phyloP scores from a whole-genome alignment of 2,329 filamentous ascomycete species.

The Neoascochyta sp. region DNA sequence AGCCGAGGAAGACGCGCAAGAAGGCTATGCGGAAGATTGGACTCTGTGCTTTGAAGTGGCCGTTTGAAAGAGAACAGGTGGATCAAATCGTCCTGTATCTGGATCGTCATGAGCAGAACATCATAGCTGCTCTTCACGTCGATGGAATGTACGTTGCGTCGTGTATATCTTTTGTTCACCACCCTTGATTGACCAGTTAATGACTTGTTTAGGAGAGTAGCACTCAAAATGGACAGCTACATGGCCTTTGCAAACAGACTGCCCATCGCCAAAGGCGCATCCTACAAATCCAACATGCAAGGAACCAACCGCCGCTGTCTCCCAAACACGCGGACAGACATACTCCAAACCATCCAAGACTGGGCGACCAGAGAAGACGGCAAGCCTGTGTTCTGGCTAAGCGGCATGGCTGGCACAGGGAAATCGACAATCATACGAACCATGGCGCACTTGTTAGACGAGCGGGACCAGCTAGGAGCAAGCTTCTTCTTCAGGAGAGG shows the following conservation, averaged over 20 bases:
- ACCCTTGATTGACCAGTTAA: too few species aligned
- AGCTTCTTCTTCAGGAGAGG: conserved; percentile 14
- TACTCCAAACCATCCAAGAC: too few species aligned
- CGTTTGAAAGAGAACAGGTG: conserved; percentile 38
- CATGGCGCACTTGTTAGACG: conserved; percentile 11
- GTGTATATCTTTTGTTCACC: too few species aligned
- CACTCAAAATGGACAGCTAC: too few species aligned
- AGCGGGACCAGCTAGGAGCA: conserved; percentile 3
- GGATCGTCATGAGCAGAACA: conserved; percentile 20
- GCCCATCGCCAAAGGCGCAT: too few species aligned
- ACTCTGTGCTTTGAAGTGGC: conserved; percentile 41
- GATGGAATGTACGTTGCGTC: conserved; percentile 38
- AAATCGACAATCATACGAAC: conserved; percentile 12
- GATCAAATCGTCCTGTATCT: conserved; percentile 24
- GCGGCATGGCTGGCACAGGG: conserved; percentile 21
- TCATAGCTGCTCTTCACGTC: conserved; percentile 32
- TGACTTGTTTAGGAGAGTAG: too few species aligned
- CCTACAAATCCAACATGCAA: too few species aligned
- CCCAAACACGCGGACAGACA: too few species aligned
- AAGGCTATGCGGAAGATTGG: conserved; percentile 33
- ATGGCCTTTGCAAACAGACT: too few species aligned
- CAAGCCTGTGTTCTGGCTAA: conserved; percentile 11
- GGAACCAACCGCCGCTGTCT: too few species aligned
- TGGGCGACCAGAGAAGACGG: conserved; percentile 2
- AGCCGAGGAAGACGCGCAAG: conserved; percentile 12